A percentile compares a stretch with the other conserved stretches of the same genome.
These are phyloP conservation scores for Neonothopanus nambi DNA, from an alignment of 1,284 basidiomycete genomes.

Conservation along the genomic window DNA sequence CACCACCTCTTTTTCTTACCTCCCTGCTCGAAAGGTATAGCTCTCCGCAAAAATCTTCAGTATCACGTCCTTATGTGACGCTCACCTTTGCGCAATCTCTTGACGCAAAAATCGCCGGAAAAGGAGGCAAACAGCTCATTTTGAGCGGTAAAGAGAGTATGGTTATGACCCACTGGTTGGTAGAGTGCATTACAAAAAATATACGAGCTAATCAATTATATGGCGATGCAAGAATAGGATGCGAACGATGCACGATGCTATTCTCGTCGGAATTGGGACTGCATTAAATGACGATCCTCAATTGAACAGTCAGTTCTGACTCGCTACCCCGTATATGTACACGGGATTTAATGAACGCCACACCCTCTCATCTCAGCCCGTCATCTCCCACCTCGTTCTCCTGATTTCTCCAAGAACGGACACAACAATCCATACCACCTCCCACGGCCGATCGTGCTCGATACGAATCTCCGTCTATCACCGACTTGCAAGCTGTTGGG, in stretches of 20 bases:
- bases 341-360: no score
- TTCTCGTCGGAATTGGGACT: conserved; percentile 90
- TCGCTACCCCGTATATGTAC: no score
- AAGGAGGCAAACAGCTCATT: conserved; percentile 71
- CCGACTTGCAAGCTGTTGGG: conserved; percentile 71
- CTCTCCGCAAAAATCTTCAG: conserved; percentile 7
- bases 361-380: conserved; percentile 45
- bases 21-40: conserved; percentile 13
- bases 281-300: conserved; percentile 92
- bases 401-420: conserved; percentile 19
- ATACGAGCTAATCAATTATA: no score
- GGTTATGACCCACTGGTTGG: conserved; percentile 92
- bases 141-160: conserved; percentile 89
- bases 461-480: conserved; percentile 71
- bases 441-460: conserved; percentile 86
- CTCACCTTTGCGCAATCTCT: conserved; percentile 95
- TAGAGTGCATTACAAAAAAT: no score
- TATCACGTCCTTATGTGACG: conserved; percentile 61
- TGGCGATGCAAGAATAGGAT: conserved; percentile 65
- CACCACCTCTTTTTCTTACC: conserved; percentile 9
- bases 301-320: conserved; percentile 71
- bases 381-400: conserved; percentile 48
- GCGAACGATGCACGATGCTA: conserved; percentile 88
- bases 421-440: conserved; percentile 44
- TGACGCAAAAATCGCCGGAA: conserved; percentile 90